Percentiles rank a stretch among this genome's conserved stretches.
phyloP scores from a whole-genome alignment of 805 yeast species.

The Lachancea quebecensis region DNA sequence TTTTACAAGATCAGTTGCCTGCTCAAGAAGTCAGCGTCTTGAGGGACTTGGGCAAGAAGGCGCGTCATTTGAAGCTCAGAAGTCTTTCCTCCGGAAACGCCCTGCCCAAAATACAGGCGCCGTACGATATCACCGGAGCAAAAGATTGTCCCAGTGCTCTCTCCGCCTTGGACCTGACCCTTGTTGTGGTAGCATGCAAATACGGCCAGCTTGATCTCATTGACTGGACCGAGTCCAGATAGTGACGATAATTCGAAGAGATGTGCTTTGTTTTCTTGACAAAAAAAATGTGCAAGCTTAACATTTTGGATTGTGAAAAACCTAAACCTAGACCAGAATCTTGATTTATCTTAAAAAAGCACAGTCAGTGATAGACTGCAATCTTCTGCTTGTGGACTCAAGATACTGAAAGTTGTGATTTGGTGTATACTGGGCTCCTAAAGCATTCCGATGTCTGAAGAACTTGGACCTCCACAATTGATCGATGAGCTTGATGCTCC shows the following conservation, averaged over 20 bases:
- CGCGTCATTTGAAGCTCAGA: slow-evolving; percentile 6
- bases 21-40: slow-evolving; percentile 24
- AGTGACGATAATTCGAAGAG: not conserved
- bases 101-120: slow-evolving; percentile 1
- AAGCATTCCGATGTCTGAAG: slow-evolving; percentile 27
- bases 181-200: slow-evolving; percentile 15
- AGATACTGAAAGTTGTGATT: not conserved
- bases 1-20: slow-evolving; percentile 20
- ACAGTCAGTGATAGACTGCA: not conserved
- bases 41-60: slow-evolving; percentile 26
- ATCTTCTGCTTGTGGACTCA: not conserved
- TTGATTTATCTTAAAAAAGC: not conserved
- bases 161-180: slow-evolving; percentile 16
- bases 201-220: slow-evolving; percentile 27
- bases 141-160: slow-evolving; percentile 8
- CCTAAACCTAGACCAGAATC: not conserved
- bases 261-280: not conserved
- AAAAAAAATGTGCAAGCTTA: not conserved
- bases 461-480: slow-evolving; percentile 27
- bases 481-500: slow-evolving; percentile 26
- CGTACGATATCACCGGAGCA: slow-evolving; percentile 8
- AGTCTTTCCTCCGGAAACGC: not conserved
- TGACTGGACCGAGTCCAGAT: slow-evolving; percentile 6
- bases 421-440: not conserved
- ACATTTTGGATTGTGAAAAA: not conserved